Evolutionary conservation across 2,329 filamentous ascomycete species (phyloP).

Genomic region (Diaporthe longicolla): DNA sequence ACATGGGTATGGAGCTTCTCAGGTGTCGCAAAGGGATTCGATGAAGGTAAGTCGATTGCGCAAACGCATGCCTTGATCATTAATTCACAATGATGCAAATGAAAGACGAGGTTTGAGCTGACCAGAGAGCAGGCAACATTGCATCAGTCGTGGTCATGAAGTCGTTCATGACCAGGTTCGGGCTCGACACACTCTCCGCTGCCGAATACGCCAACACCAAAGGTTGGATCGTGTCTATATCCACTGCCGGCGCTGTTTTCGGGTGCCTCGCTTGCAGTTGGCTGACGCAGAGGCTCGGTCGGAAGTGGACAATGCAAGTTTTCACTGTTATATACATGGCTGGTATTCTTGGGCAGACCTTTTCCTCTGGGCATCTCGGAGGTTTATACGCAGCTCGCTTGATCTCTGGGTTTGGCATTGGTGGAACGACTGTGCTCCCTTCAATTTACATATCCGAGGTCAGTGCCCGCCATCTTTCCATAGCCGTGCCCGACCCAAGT

Average conservation of each 20-base stretch:
- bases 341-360: conserved; percentile 8
- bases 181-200: conserved; percentile 1
- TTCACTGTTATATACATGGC: conserved; percentile 17
- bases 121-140: not conserved
- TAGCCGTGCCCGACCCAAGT: not conserved
- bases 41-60: not conserved
- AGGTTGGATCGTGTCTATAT: conserved; percentile 9
- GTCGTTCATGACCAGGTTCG: not conserved
- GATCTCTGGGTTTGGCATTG: conserved; percentile 7
- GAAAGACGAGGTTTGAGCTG: not conserved
- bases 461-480: not conserved
- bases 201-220: conserved; percentile 9
- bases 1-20: conserved; percentile 20
- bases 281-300: conserved; percentile 15
- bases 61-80: too few relatives aligned
- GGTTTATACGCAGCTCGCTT: not conserved
- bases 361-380: not conserved
- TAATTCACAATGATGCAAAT: not conserved
- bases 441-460: conserved; percentile 12
- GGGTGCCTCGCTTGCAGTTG: conserved; percentile 11
- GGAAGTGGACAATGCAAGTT: conserved; percentile 16
- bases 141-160: conserved; percentile 17
- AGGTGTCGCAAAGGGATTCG: conserved; percentile 6
- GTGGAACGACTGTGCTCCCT: conserved; percentile 14
- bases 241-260: conserved; percentile 16